These are phyloP conservation scores for Rutstroemia sp. DNA, from an alignment of 2,329 filamentous ascomycete genomes.

Conservation along the genomic window DNA sequence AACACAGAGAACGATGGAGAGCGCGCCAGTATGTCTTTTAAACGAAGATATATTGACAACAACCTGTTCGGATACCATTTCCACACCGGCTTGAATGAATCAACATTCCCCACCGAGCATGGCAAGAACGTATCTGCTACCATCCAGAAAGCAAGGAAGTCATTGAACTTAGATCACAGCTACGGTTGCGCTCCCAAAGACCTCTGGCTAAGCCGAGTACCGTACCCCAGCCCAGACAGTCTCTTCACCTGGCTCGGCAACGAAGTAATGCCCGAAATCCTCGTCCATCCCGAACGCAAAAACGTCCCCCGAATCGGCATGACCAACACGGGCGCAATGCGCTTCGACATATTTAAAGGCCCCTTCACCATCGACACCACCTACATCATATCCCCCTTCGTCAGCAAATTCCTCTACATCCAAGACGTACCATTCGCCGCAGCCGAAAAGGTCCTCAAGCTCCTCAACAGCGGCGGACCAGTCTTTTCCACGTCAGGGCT, in stretches of 20 bases:
- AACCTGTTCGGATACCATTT: constrained; percentile 79
- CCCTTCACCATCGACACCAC: constrained; percentile 82
- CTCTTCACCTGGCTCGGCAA: constrained; percentile 77
- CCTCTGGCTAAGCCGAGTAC: constrained; percentile 73
- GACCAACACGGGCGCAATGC: constrained; percentile 82
- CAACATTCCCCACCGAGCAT: constrained; percentile 67
- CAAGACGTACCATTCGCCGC: constrained; percentile 72
- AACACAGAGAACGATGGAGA: constrained; percentile 10
- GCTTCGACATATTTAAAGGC: constrained; percentile 93
- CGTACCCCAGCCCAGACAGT: constrained; percentile 66
- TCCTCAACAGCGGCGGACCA: constrained; percentile 48
- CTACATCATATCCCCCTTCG: constrained; percentile 83
- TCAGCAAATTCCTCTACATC: constrained; percentile 68
- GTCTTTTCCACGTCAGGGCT: constrained; percentile 32
- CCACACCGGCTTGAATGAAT: constrained; percentile 65
- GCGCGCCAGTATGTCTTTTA: constrained; percentile 48
- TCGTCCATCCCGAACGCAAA: constrained; percentile 49
- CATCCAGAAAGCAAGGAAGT: constrained; percentile 63
- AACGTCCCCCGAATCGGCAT: constrained; percentile 63
- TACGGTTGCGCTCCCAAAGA: constrained; percentile 79
- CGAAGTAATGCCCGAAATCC: constrained; percentile 62
- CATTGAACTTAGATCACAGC: constrained; percentile 61
- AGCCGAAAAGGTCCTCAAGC: constrained; percentile 59
- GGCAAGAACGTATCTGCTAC: constrained; percentile 64
- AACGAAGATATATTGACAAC: constrained; percentile 84